Evolutionary conservation across 176 grass and related monocot species (phyloP), one percentile per base, ranked within the genome.

Genomic region (Bolboschoenus planiculmis): DNA sequence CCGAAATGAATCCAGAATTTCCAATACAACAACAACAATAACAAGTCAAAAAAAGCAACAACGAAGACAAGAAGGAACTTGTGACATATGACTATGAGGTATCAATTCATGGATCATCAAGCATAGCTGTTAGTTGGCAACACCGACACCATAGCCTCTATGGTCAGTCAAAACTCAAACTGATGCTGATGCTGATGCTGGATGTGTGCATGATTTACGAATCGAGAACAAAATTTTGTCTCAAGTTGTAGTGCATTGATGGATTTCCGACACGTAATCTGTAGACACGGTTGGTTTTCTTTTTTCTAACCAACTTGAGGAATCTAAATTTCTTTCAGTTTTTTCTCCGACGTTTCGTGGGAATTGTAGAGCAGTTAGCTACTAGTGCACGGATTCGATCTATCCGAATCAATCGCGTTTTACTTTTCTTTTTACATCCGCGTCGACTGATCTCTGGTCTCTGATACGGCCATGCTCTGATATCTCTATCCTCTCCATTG

Each of bases 401-500:
- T 3, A 81, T 37, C n/a, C 35, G 10, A 40, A 20, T 60, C 15
- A 82, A 29, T 24, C 42, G 24, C 21, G 48, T 30, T 65, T 47
- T 48, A 65, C 36, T 44, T 62, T 43, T 46, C 56, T 39, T 62
- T 23, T 62, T 64, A 29, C 21, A 48, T 82, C 79, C 79, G 79
- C 53, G 4, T 82, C 65, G 79, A 63, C 56, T 35, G 5, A 21
- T 1, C 1, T 21, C 42, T 50, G 43, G 11, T 50, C 43, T 48
- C 7, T n/a, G n/a, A 3, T 26, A 23, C 42, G 9, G 40, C 50
- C 67, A 23, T 23, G 66, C 35, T 30, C 26, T 5, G 21, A 27
- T 65, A 5, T 66, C n/a, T 4, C 9, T 15, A 46, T 72, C 21
- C n/a, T 72, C 67, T 72, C 67, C 67, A 72, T 72, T 72, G 0